Evolutionary conservation across 257 asterid species (phyloP).

Genomic region (Capsicum baccatum): DNA sequence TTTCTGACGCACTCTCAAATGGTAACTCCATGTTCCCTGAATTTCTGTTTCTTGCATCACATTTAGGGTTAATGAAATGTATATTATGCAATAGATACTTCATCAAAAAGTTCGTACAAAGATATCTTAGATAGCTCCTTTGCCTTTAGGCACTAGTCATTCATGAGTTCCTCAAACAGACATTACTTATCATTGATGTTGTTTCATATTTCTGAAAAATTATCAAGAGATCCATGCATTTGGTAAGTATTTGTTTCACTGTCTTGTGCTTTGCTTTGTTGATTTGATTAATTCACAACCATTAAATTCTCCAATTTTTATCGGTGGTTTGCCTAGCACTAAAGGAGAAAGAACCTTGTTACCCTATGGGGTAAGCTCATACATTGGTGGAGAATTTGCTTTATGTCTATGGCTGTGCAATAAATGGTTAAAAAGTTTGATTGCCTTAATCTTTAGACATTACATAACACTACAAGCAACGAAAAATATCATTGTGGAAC

Average conservation of each 20-base stretch:
- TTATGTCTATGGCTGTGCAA: background rate
- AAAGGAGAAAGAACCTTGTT: constrained; percentile 2
- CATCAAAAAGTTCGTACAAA: background rate
- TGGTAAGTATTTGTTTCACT: background rate
- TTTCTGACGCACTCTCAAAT: constrained; percentile 82
- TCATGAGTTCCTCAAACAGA: background rate
- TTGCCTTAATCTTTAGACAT: background rate
- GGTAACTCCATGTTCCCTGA: constrained; percentile 55
- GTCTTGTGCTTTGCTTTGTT: constrained; percentile 6
- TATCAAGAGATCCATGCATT: background rate
- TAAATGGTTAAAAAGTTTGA: constrained; percentile 2
- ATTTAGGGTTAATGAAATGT: background rate
- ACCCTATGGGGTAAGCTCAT: background rate
- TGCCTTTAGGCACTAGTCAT: background rate
- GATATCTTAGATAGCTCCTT: background rate
- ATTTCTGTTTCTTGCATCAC: too few relatives aligned
- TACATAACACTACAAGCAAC: too few relatives aligned
- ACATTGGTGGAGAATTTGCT: constrained; percentile 4
- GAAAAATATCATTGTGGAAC: too few relatives aligned
- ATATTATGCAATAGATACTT: background rate
- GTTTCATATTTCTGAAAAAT: background rate
- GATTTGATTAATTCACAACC: constrained; percentile 3
- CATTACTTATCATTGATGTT: background rate
- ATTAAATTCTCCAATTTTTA: constrained; percentile 22
- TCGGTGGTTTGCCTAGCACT: background rate